Evolutionary conservation across 108 stramenopile species (phyloP).

Genomic region (Discostella stelligeroides): DNA sequence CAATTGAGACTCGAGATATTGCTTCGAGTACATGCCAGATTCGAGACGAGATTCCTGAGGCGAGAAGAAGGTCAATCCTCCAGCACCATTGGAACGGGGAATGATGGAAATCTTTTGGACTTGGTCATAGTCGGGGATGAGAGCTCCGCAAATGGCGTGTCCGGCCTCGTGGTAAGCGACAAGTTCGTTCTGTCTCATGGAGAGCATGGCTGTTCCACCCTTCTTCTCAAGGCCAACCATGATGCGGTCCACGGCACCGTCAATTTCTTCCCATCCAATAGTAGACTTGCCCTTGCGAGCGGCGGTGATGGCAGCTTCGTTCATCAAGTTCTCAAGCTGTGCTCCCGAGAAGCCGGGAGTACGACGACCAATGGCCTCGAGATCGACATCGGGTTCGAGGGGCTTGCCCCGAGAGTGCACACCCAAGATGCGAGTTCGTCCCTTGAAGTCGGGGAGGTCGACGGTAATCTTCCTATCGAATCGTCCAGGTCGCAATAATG

Average conservation of each 20-base stretch:
- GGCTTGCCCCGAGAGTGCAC: slow-evolving; percentile 94
- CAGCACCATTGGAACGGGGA: slow-evolving; percentile 90
- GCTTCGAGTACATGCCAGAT: slow-evolving; percentile 64
- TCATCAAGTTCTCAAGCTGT: slow-evolving; percentile 95
- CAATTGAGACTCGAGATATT: slow-evolving; percentile 86
- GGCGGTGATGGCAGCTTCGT: slow-evolving; percentile 96
- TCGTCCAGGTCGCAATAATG: slow-evolving; percentile 96
- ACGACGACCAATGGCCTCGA: slow-evolving; percentile 88
- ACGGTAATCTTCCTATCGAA: slow-evolving; percentile 98
- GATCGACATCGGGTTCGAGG: slow-evolving; percentile 90
- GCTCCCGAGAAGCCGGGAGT: slow-evolving; percentile 99
- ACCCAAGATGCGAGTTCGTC: slow-evolving; percentile 90
- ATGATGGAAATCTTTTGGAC: slow-evolving; percentile 99
- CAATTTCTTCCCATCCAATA: slow-evolving; percentile 93
- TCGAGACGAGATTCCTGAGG: slow-evolving; percentile 88
- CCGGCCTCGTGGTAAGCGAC: slow-evolving; percentile 98
- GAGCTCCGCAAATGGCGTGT: slow-evolving; percentile 92
- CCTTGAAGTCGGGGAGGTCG: slow-evolving; percentile 94
- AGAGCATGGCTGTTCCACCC: slow-evolving; percentile 77
- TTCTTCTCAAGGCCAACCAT: slow-evolving; percentile 97
- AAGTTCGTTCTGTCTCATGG: slow-evolving; percentile 75
- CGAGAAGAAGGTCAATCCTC: slow-evolving; percentile 92
- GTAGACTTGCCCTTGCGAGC: slow-evolving; percentile 73
- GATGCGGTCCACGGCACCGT: slow-evolving; percentile 96
- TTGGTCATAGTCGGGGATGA: slow-evolving; percentile 89